phyloP scores from a whole-genome alignment of 1,284 basidiomycete species.

The Moniliella sp. region DNA sequence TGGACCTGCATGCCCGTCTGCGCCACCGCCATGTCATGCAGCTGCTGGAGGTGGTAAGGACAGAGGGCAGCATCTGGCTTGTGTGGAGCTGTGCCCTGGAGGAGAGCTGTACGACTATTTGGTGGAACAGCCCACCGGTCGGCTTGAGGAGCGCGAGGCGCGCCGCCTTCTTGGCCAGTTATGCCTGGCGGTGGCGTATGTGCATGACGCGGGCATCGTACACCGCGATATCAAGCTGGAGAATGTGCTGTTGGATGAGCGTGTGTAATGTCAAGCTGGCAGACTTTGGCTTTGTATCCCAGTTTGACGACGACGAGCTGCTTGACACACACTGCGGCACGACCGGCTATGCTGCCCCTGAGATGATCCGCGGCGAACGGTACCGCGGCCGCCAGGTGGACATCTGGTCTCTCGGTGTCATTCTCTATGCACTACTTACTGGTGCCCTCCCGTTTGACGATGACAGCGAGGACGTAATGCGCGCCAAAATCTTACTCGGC shows the following conservation, averaged over 20 bases:
- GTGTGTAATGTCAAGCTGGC: conserved; percentile 43
- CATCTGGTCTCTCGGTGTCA: conserved; percentile 86
- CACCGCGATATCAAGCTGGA: too few species aligned
- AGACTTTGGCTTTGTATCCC: conserved; percentile 87
- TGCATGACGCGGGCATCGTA: conserved; percentile 35
- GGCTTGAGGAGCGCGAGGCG: conserved; percentile 32
- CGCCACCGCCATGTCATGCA: conserved; percentile 87
- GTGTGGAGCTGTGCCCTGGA: conserved; percentile 81
- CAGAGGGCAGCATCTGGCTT: conserved; percentile 83
- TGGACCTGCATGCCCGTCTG: too few species aligned
- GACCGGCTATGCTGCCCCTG: conserved; percentile 78
- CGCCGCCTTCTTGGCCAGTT: conserved; percentile 35
- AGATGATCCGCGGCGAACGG: conserved; percentile 70
- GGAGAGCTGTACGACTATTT: conserved; percentile 44
- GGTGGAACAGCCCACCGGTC: too few species aligned
- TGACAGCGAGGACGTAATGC: conserved; percentile 77
- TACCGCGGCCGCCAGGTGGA: conserved; percentile 86
- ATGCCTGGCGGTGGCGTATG: conserved; percentile 34
- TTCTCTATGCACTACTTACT: conserved; percentile 83
- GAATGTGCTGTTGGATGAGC: too few species aligned
- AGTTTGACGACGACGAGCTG: conserved; percentile 59
- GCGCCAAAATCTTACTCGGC: conserved; percentile 60
- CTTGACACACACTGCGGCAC: conserved; percentile 95
- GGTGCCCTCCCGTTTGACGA: conserved; percentile 97
- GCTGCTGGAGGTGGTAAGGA: conserved; percentile 90